Base-by-base conservation (phyloP, 192 early-diverging fungal species). In the Endogone sp. region DNA sequence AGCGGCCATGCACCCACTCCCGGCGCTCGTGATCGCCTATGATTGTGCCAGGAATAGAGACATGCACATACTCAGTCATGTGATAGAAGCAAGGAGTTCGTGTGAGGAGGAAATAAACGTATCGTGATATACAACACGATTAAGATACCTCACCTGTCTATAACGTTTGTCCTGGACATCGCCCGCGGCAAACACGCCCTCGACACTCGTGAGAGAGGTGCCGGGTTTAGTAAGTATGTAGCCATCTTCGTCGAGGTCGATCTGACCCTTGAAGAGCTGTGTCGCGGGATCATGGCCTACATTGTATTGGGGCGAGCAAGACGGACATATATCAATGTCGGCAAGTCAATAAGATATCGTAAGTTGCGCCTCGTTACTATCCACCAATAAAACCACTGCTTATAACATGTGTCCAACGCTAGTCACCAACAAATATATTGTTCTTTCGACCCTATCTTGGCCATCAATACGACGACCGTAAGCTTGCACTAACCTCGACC, bases 161-260 rank as follows among this genome's bases (percentile, higher is more conserved):
- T 99, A 99, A 25, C 76, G 88, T 79, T 90, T 91, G 78, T 99
- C 98, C 75, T 97, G 93, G 64, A 99, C 96, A 86, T 99, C 98
- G 72, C 98, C 97, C 29, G 92, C 92, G 60, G 97, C 97, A 87
- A 97, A 99, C 54, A 99, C 91, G 69, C 97, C 97, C 67, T 85
- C 82, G 55, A 99, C 72, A 73, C 85, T 96, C 66, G 97, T 99
- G 62, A 85, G 79, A 29, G 94, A 86, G 44, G 89, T 85, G 29
- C 91, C 93, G 31, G 92, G 91, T 58, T 84, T 82, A 44, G 89
- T 90, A 54, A 88, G 79, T 73, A 99, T 91, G 78, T 99, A 99
- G 67, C 94, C 94, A 67, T 89, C 90, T 63, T 88, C 87, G 80
- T 99, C 93, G 68, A 93, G 74, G 28, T 90, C 79, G 59, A 99